Evolutionary conservation across 495 filamentous ascomycete species (phyloP), one percentile per base, ranked within the genome.

Genomic region (Coniosporium apollinis): DNA sequence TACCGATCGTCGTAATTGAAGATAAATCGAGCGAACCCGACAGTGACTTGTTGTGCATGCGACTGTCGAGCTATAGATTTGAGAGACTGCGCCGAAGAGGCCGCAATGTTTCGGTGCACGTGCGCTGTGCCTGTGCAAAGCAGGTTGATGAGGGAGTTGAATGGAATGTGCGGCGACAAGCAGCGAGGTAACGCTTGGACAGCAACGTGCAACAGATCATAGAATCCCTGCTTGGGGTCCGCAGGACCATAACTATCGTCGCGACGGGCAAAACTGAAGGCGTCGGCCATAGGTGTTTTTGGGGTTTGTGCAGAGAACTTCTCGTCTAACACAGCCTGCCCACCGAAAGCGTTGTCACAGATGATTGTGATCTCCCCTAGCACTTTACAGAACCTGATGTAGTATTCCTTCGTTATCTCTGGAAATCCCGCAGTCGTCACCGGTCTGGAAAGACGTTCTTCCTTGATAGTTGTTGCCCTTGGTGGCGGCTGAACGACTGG

Each of bases 1-100:
- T 94, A 94, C 19, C 83, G 76, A 43, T 87, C 83, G 56, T 99
- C 91, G 50, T 94, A 96, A 36, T 83, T 91, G 61, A 99, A 94
- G 21, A 97, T 96, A 45, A 96, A 97, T 25, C 85, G 64, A 11
- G 86, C 80, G 59, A 96, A 97, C 3, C 91, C 85, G 50, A 94
- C 91, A 2, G 87, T 94, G 16, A 97, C 87, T 54, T 85, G 82
- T 47, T 96, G 86, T 1, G 89, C 87, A 58, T 93, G 81, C 5
- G 75, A 80, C 52, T 97, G 86, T 13, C 82, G 69, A 5, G 91
- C 89, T 48, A 97, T 96, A 1, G 87, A 83, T 55, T 94, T 94
- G 3, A 97, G 57, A 7, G 89, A 94, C 46, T 87, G 79, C 3
- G 82, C 78, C 2, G 89, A 97, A 3, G 89, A 94, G 17, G 67